Conservation (phyloP, 2,329 filamentous ascomycete genomes). For the Ceratocystis cubensis region DNA sequence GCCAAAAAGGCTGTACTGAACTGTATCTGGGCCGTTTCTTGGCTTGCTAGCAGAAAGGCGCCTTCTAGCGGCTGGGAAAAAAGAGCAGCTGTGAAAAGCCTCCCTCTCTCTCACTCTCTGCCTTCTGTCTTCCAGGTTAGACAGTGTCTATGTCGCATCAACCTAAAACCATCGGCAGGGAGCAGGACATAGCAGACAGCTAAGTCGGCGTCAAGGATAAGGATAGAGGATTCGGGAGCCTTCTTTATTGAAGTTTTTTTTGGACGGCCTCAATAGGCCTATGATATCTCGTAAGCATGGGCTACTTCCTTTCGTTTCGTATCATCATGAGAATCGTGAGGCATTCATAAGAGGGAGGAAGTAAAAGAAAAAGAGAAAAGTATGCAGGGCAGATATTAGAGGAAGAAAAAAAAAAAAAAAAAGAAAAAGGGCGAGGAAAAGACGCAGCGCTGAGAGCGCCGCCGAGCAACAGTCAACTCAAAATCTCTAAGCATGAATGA, state of each 20-base stretch:
- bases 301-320: not conserved
- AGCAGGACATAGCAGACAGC: not conserved
- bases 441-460: not conserved
- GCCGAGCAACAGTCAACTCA: not conserved
- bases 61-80: not conserved
- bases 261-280: not conserved
- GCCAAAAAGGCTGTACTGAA: not conserved
- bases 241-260: not conserved
- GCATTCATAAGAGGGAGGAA: not conserved
- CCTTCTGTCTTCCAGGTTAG: not conserved
- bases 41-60: fast-evolving
- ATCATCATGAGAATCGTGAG: not conserved
- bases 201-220: not conserved
- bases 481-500: slow-evolving; percentile 32
- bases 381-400: not conserved
- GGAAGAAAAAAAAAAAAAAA: not conserved
- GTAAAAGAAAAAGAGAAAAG: not conserved
- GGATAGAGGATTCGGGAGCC: too few relatives aligned
- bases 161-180: not conserved
- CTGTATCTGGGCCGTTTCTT: not conserved
- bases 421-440: not conserved
- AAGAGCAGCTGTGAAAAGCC: not conserved
- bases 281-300: not conserved
- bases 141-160: not conserved
- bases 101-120: not conserved